These are phyloP conservation scores for Trichosporon ovoides DNA, from an alignment of 1,284 basidiomycete species.

Conservation along the genomic window DNA sequence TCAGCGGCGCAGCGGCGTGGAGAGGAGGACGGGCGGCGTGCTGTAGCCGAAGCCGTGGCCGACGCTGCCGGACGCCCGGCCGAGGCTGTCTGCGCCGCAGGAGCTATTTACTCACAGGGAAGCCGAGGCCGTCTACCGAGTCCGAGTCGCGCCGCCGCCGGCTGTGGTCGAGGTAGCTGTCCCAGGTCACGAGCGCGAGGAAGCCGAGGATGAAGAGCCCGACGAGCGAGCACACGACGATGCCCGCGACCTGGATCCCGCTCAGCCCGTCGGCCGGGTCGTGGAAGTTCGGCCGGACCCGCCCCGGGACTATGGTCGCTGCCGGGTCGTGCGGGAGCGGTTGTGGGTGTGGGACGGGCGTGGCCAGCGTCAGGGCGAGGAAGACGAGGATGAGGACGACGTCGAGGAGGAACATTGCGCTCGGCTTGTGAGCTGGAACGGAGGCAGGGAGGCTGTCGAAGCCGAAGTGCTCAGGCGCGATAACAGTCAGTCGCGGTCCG, in stretches of 20 bases:
- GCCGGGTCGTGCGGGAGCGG: neutral
- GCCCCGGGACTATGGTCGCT: neutral
- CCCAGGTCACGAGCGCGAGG: neutral
- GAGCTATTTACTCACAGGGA: neutral
- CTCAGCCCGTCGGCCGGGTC: neutral
- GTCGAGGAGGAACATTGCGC: neutral
- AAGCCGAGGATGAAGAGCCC: neutral
- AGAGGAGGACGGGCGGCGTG: neutral
- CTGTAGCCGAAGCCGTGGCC: neutral
- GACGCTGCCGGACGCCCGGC: neutral
- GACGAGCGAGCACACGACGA: neutral
- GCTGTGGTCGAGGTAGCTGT: neutral
- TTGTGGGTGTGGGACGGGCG: neutral
- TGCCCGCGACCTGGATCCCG: neutral
- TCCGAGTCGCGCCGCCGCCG: neutral
- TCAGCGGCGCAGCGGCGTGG: neutral
- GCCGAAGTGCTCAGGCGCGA: no score
- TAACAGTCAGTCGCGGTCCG: constrained; percentile 1
- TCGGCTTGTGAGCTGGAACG: no score
- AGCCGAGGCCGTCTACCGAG: neutral
- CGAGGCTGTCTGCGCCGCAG: neutral
- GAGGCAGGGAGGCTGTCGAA: neutral
- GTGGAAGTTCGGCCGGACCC: neutral
- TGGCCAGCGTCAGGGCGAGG: neutral
- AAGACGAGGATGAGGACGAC: neutral